These are phyloP conservation scores for Mycosphaerella sp. DNA, from an alignment of 2,329 filamentous ascomycete species.

Conservation along the genomic window DNA sequence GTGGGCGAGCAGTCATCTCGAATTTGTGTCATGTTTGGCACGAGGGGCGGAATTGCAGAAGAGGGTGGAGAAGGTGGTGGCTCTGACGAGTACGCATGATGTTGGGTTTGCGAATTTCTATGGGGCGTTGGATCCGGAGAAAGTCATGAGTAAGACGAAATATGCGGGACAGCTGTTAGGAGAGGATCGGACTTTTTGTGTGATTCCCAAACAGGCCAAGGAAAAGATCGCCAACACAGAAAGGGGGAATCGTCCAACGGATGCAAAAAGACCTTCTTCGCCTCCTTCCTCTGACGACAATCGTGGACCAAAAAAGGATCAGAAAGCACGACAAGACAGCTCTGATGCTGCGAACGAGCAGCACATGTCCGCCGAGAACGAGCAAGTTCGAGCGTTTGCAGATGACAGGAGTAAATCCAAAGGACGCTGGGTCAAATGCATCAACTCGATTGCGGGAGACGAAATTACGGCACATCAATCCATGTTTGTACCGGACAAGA, in stretches of 20 bases:
- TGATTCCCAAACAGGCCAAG: constrained; percentile 53
- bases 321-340: constrained; percentile 13
- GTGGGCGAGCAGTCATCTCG: constrained; percentile 85
- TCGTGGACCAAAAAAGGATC: background rate
- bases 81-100: constrained; percentile 56
- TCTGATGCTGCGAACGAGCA: constrained; percentile 18
- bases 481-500: constrained; percentile 67
- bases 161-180: constrained; percentile 50
- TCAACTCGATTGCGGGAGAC: constrained; percentile 73
- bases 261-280: constrained; percentile 22
- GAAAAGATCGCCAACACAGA: background rate
- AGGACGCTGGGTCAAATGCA: constrained; percentile 59
- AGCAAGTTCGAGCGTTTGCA: constrained; percentile 32
- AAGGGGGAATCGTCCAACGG: constrained; percentile 17
- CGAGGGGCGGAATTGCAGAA: constrained; percentile 74
- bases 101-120: constrained; percentile 84
- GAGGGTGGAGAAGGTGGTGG: constrained; percentile 62
- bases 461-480: constrained; percentile 76
- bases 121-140: constrained; percentile 65
- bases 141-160: constrained; percentile 45
- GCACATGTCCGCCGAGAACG: constrained; percentile 30
- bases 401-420: constrained; percentile 30
- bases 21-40: constrained; percentile 85
- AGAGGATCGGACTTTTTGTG: constrained; percentile 79
- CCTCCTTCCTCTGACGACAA: constrained; percentile 2